Evolutionary conservation across 2,329 filamentous ascomycete genomes (phyloP), one percentile per base, ranked within the genome.

Genomic region (Stylonectria norvegica): DNA sequence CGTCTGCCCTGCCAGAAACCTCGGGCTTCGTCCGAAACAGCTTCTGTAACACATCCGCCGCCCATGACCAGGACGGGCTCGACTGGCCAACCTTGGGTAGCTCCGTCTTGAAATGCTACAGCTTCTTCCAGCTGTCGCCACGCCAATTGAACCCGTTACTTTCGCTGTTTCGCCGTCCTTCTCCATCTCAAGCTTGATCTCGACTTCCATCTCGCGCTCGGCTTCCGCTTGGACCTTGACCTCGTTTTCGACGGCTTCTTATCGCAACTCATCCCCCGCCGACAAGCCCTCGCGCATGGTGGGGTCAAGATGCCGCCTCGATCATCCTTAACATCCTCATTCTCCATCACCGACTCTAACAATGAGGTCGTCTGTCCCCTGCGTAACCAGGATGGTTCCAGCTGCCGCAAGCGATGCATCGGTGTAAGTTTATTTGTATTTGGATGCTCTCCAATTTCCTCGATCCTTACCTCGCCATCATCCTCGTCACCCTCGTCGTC

Each of bases 311-410:
- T 95, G 90, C 89, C 90, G 71, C 89, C 89, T 62, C 83, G 88
- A 77, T 81, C 86, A 59, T 84, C 87, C 54, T 76, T 95, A 62
- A 93, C 87, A 49, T 88, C 86, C 62, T 93, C 89, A 52, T 95
- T 95, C 68, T 90, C 89, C 54, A 86, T 95, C 59, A 87, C 87
- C 59, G 89, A 95, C 74, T 79, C 85, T 66, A 91, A 87, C 68
- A 94, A 94, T 67, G 91, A 97, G 71, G 93, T 98, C 63, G 87
- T 96, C 61, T 98, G 93, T 70, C 93, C 93, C 55, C 75, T 98
- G 67, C 83, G 83, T 62, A 96, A 96, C 65, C 90, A 95, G 63
- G 93, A 98, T 80, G 88, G 89, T 65, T 95, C 90, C 55, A 89
- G 85, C 71, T 98, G 93, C 75, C 85, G 91, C 66, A 98, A 98